Base-by-base conservation (phyloP, 2,329 filamentous ascomycete species). In the Penicillium sp. region DNA sequence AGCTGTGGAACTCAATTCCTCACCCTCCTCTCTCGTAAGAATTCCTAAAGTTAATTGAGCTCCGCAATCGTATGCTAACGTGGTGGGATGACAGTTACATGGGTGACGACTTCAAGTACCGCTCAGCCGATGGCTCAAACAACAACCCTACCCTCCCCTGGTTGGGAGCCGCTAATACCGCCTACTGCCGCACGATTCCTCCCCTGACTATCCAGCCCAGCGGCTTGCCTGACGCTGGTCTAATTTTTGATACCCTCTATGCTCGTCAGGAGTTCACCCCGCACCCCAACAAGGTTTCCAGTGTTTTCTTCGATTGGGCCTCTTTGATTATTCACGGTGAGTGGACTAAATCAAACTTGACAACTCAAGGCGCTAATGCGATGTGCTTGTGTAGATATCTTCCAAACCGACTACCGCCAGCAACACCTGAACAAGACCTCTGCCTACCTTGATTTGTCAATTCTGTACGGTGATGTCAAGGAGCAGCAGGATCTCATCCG, bases 281-380 rank as follows among this genome's bases (percentile, higher is more conserved):
- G 22, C 86, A 89, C 57, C 86, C 87, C 0, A 90, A 89, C 70
- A 88, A 88, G 36, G 83, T 89, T 1, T 90, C 87, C 1, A 88
- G 84, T 60, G 77, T 90, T 8, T 75, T 90, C 42, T 90, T 87
- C 79, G 87, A 89, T 67, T 88, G 85, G 84, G 87, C 87, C 0
- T 87, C 86, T 18, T 83, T 90, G 51, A 84, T 89, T 57, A 90
- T 88, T 53, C 87, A 90, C 58, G 87, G 84, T 85, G 62, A 55
- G 75, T 41, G 29, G 8, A 3, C 38, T 34, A 1, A 5, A 3
- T 18, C 3, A 1, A 9, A n/a, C 0, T 11, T 31, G 11, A 7
- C 34, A n/a, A 14, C 43, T 18, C 5, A 18, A 14, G 18, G 11
- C 21, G 11, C 21, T 45, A 39, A 42, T 31, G 16, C 13, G 31